Evolutionary conservation across 1,139 yeast genomes (phyloP).

Genomic region (Sugiyamaella japonica): DNA sequence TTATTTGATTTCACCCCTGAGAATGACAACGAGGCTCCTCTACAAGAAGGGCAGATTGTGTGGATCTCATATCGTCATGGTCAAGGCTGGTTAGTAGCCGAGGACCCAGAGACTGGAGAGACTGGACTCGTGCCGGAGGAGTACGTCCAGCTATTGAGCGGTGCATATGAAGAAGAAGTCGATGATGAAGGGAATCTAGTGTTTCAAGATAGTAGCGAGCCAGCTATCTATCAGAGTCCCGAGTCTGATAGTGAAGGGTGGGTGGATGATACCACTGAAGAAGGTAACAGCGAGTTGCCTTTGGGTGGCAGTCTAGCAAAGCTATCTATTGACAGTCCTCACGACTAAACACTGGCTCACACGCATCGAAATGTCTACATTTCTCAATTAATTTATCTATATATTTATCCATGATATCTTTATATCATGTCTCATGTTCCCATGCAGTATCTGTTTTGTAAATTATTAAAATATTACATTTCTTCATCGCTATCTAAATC

Average conservation of each 20-base stretch:
- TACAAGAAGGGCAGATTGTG: constrained; percentile 77
- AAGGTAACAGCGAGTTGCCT: neutral
- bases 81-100: constrained; percentile 98
- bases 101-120: constrained; percentile 71
- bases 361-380: constrained; percentile 3
- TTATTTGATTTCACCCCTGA: constrained; percentile 88
- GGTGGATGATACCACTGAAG: constrained; percentile 26
- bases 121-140: constrained; percentile 97
- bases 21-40: constrained; percentile 84
- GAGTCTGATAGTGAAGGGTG: constrained; percentile 33
- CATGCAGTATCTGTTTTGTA: neutral
- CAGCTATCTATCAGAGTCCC: constrained; percentile 25
- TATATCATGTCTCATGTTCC: neutral
- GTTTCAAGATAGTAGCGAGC: constrained; percentile 15
- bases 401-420: neutral
- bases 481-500: constrained; percentile 21
- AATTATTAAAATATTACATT: constrained; percentile 4
- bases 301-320: neutral
- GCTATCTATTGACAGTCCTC: neutral
- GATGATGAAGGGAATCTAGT: neutral
- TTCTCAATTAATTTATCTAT: neutral
- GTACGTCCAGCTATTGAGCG: constrained; percentile 60
- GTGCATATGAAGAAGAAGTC: constrained; percentile 28
- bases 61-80: constrained; percentile 92
- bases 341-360: neutral